Evolutionary conservation across 2,329 filamentous ascomycete genomes (phyloP).

Genomic region (Fusarium beomiforme): DNA sequence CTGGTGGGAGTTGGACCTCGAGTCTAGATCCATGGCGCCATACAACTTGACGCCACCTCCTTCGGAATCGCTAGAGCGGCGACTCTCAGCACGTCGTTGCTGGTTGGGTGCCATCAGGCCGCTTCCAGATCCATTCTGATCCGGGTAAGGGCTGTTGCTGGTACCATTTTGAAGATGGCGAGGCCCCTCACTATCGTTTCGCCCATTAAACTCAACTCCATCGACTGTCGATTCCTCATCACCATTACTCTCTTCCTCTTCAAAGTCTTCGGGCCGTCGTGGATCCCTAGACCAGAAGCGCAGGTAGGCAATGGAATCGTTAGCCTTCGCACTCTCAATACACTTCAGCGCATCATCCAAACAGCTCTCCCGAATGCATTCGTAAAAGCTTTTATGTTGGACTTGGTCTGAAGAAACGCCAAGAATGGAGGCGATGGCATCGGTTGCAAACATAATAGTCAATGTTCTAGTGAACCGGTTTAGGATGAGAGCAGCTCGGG

Average conservation of each 20-base stretch:
- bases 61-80: slow-evolving; percentile 52
- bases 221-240: slow-evolving; percentile 16
- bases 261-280: slow-evolving; percentile 63
- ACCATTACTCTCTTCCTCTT: slow-evolving; percentile 54
- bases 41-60: slow-evolving; percentile 59
- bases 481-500: slow-evolving; percentile 83
- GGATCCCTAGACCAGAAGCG: slow-evolving; percentile 87
- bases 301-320: slow-evolving; percentile 90
- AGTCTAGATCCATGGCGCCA: slow-evolving; percentile 55
- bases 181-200: not conserved
- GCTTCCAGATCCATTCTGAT: not conserved
- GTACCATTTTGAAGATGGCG: not conserved
- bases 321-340: slow-evolving; percentile 86
- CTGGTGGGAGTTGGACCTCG: slow-evolving; percentile 41
- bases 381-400: slow-evolving; percentile 84
- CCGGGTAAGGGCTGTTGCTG: not conserved
- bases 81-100: slow-evolving; percentile 32
- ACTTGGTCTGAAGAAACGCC: slow-evolving; percentile 76
- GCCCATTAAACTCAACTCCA: not conserved
- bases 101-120: not conserved
- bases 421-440: slow-evolving; percentile 78
- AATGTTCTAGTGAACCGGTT: slow-evolving; percentile 87
- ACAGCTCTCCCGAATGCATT: slow-evolving; percentile 83
- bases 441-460: slow-evolving; percentile 87
- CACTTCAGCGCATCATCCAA: slow-evolving; percentile 80